These are phyloP conservation scores for Wickerhamiella azyma DNA, from an alignment of 805 yeast species.

Conservation along the genomic window DNA sequence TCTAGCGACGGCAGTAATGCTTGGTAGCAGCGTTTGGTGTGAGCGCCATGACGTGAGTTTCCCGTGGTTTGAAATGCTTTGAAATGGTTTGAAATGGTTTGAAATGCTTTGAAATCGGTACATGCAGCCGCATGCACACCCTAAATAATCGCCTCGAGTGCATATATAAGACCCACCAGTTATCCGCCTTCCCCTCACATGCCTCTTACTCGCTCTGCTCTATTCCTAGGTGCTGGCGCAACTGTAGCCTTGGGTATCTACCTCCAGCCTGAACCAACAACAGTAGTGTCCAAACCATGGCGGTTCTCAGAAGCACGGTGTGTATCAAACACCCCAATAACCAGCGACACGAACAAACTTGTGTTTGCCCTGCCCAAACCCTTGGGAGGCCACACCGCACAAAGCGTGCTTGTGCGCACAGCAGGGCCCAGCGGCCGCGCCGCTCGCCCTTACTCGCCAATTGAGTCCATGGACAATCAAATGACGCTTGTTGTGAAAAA, in stretches of 20 bases:
- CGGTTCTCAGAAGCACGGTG: not conserved
- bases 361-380: constrained; percentile 33
- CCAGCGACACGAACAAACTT: not conserved
- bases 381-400: constrained; percentile 57
- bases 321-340: not conserved
- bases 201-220: not conserved
- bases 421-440: constrained; percentile 61
- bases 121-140: no score
- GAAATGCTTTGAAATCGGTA: not conserved
- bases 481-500: constrained; percentile 67
- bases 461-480: constrained; percentile 45
- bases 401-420: constrained; percentile 68
- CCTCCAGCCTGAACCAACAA: not conserved
- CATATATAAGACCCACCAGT: not conserved
- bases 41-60: no score
- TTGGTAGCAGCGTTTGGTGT: no score
- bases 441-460: constrained; percentile 68
- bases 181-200: not conserved
- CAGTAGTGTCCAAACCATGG: not conserved
- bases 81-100: not conserved
- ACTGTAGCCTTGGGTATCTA: not conserved
- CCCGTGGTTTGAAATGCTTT: not conserved
- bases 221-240: not conserved
- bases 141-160: not conserved
- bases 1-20: no score